Base-by-base conservation (phyloP, 768 basidiomycete genomes). In the Amyloporia xantha region DNA sequence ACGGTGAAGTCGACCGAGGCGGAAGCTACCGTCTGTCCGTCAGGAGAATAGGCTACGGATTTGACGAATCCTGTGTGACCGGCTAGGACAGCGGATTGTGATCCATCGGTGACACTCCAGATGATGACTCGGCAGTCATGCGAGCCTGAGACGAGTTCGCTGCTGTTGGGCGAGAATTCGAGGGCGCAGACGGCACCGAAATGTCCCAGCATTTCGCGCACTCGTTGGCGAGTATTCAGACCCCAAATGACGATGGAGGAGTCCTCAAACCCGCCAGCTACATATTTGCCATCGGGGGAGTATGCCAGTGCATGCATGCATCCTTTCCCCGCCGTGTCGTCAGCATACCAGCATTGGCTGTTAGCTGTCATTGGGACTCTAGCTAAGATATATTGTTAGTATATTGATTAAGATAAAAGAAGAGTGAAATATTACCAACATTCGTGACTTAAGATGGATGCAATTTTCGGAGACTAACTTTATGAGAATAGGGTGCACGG, bases 221-320 rank as follows among this genome's bases (percentile, higher is more conserved):
- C 12, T 4, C 13, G 17, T 2, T 20, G 27, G 3, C 43, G 41
- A 25, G 20, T 46, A 19, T 6, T 26, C 15, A 40, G 39, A 36
- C 41, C 37, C 56, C 56, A 57, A 20, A 54, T 27, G 37, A 50
- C 36, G 21, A 57, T 43, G 2, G 42, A 53, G 1, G n/a, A 23
- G 49, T 56, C 57, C 9, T 44, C 49, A n/a, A 54, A 55, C 10
- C 54, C 51, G 4, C 49, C 44, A 1, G 48, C 54, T 23, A 51
- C 47, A 28, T 48, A 21, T 17, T 25, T 17, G 20, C 54, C 54
- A 52, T 74, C 69, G 23, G 71, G 70, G 6, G 70, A 71, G 51
- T 71, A 67, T 51, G 62, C 58, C 45, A 73, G 69, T 27, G 64
- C 63, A 2, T 67, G 70, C 38, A 53, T 49, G 13, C 41, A 35